A percentile compares a stretch with the other conserved stretches of the same genome.
Evolutionary conservation across 257 asterid species (phyloP).

Genomic region (Petunia axillaris): DNA sequence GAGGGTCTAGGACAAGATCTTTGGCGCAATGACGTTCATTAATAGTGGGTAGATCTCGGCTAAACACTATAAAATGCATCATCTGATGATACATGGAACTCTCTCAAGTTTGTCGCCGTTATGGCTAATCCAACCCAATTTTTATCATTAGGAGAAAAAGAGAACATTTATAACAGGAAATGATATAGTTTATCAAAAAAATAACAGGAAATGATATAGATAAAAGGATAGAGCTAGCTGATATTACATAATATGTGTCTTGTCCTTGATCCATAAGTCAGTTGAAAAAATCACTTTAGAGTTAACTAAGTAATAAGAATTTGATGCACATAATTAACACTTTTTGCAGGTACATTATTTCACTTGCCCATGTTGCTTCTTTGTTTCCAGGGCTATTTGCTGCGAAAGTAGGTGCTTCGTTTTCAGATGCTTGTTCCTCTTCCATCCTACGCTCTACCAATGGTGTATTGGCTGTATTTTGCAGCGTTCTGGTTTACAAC

Average conservation of each 20-base stretch:
- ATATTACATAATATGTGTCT: not conserved
- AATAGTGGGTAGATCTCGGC: not conserved
- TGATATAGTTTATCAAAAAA: not conserved
- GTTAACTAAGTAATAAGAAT: constrained; percentile 16
- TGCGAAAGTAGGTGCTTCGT: constrained; percentile 50
- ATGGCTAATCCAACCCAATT: no score
- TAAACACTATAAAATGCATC: not conserved
- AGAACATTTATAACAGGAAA: not conserved
- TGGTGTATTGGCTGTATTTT: constrained; percentile 71
- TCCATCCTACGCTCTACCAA: constrained; percentile 74
- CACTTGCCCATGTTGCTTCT: constrained; percentile 94
- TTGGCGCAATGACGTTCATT: not conserved
- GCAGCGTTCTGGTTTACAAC: constrained; percentile 72
- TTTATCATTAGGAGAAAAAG: not conserved
- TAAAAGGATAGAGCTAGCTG: constrained; percentile 11
- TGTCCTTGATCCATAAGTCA: not conserved
- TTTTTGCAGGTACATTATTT: constrained; percentile 91
- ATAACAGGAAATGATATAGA: not conserved
- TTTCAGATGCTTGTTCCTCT: constrained; percentile 69
- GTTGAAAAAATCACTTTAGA: not conserved
- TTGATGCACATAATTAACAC: constrained; percentile 40
- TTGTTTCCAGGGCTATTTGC: constrained; percentile 74
- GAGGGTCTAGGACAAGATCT: not conserved
- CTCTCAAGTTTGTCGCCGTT: not conserved
- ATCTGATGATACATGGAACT: not conserved